Base-by-base conservation (phyloP, 2,329 filamentous ascomycete genomes). In the Aspergillus cejpii region DNA sequence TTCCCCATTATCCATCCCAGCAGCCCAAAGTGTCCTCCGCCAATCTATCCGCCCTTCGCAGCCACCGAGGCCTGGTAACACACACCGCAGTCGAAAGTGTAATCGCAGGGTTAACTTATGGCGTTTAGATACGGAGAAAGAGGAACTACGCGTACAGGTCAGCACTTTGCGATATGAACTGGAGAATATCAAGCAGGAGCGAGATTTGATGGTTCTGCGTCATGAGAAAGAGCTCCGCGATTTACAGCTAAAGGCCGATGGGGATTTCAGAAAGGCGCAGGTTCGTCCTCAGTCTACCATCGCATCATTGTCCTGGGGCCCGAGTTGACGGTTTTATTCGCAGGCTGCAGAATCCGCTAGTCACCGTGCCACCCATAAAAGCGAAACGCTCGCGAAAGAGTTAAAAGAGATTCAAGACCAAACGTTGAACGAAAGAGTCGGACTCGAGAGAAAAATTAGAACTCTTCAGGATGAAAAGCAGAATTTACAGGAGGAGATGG, bases 151-250 rank as follows among this genome's bases (percentile, higher is more conserved):
- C 60, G 87, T 91, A 1, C 88, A 96, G 66, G 74, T 97, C 33
- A 92, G 90, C 50, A 87, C 88, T 0, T 73, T 96, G 40, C 84
- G 83, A 50, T 98, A 96, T 69, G 87, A 91, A 47, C 76, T 95
- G 53, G 86, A 89, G 58, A 91, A 86, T 14, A 73, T 87, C 42
- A 90, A 91, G 58, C 87, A 95, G 56, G 91, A 97, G 60, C 84
- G 86, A 56, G 88, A 94, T 46, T 78, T 96, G 57, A 74, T 82
- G 38, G 76, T 81, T 7, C 74, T 95, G 12, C 83, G 87, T 50
- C 85, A 92, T 56, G 84, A 88, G 53, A 85, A 87, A 57, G 91
- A 95, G 58, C 67, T 95, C 17, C 81, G 91, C 50, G 88, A 94
- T 44, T 76, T 84, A 1, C 83, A 87, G 53, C 76, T 83, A 38